Base-by-base conservation (phyloP, 441 rosid species). In the Manihot esculenta region DNA sequence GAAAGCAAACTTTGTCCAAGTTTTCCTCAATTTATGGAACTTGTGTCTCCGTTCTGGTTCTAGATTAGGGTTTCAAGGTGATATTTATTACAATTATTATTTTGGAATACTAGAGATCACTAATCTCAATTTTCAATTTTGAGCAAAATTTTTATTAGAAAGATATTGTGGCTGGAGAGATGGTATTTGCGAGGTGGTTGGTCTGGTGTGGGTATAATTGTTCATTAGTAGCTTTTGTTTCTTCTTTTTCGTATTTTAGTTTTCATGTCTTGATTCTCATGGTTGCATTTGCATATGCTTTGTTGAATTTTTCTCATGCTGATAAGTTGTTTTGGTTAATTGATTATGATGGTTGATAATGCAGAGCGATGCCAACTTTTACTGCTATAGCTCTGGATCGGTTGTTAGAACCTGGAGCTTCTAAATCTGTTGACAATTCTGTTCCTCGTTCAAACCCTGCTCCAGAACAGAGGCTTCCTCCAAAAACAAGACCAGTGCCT, bases 351-450 rank as follows among this genome's bases (percentile, higher is more conserved):
- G 73, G 71, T 72, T 68, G 59, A 64, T 81, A 71, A 62, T 78
- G 83, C 93, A 91, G 97, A 86, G 84, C 83, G 83, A 93, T 93
- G 98, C 97, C 98, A 71, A 82, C 93, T 3, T 96, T 93, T 61
- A 79, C 87, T 70, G 96, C 98, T 44, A 75, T 93, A 72, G 89
- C 97, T 71, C 81, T 96, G 74, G 94, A 93, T 74, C 82, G 94
- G 84, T 80, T 96, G 76, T 57, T 93, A 68, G 96, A 93, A 77
- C 89, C 92, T 78, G 87, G 90, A 79, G 83, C 84, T 33, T 84
- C 97, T 69, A 73, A 81, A 76, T 79, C 91, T 17, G 83, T 66
- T 0, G 87, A 91, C 72, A 86, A 74, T 74, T 71, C 89, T 74
- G 70, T 47, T 64, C 78, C 84, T 50, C 74, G 56, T 74, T 68